A percentile compares a stretch with the other conserved stretches of the same genome.
These are phyloP conservation scores for Coprinellus micaceus DNA, from an alignment of 768 basidiomycete species.

Conservation along the genomic window DNA sequence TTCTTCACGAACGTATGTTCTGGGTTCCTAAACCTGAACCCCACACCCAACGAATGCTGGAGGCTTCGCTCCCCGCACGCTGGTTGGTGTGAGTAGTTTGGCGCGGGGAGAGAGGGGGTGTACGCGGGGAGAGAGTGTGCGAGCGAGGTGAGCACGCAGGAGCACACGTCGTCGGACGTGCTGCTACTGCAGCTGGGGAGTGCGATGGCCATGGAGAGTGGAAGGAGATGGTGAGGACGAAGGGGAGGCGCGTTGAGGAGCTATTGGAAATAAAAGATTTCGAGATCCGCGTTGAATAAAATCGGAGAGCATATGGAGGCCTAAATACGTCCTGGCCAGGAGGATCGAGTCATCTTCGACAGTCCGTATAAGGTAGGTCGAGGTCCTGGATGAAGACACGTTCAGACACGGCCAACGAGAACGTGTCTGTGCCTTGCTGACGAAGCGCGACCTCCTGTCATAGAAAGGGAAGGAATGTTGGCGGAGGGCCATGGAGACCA, in stretches of 20 bases:
- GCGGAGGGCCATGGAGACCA: neutral
- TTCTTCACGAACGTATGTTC: slow-evolving; percentile 39
- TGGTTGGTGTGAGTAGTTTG: slow-evolving; percentile 56
- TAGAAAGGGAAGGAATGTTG: neutral
- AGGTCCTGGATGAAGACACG: neutral
- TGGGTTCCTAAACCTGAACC: slow-evolving; percentile 19
- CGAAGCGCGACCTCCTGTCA: neutral
- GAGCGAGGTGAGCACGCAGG: neutral
- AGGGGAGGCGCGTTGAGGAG: neutral
- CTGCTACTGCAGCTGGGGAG: neutral
- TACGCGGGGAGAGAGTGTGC: slow-evolving; percentile 43
- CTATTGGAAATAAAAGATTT: too few relatives aligned
- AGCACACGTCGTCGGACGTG: neutral
- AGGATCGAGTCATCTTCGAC: neutral
- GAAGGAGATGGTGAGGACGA: neutral
- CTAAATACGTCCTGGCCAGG: too few relatives aligned
- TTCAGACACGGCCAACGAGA: too few relatives aligned
- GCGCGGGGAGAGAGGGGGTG: slow-evolving; percentile 49
- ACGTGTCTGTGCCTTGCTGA: neutral
- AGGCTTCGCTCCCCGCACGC: slow-evolving; percentile 50
- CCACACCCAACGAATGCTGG: slow-evolving; percentile 40
- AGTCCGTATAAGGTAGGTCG: neutral
- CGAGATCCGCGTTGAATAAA: too few relatives aligned
- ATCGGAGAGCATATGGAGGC: too few relatives aligned
- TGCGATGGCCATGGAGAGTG: neutral